These are phyloP conservation scores for Oxytropis ochrocephala DNA, from an alignment of 306 rosid genomes.

Conservation along the genomic window DNA sequence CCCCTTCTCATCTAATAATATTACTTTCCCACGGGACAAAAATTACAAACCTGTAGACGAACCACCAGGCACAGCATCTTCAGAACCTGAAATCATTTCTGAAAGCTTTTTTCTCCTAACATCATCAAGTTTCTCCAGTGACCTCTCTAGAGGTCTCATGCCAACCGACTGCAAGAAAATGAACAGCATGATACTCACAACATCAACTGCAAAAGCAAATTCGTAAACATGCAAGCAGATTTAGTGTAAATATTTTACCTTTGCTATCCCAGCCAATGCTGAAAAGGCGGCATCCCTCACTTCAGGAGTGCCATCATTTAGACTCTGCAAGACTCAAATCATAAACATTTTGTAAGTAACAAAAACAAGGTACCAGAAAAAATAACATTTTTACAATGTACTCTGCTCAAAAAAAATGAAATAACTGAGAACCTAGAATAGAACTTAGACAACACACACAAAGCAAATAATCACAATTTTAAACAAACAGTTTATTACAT, in stretches of 20 bases:
- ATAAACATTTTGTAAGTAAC: background rate
- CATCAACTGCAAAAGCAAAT: slow-evolving; percentile 3
- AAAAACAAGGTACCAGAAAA: background rate
- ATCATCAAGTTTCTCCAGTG: slow-evolving; percentile 95
- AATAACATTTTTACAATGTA: background rate
- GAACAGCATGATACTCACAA: slow-evolving; percentile 16
- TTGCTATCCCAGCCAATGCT: slow-evolving; percentile 86
- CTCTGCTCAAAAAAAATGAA: background rate
- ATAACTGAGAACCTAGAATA: background rate
- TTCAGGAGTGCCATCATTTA: slow-evolving; percentile 92
- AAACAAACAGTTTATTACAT: background rate
- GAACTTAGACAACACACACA: background rate
- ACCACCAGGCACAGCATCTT: slow-evolving; percentile 54
- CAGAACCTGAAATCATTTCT: slow-evolving; percentile 90
- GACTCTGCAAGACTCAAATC: slow-evolving; percentile 51
- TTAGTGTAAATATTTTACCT: slow-evolving; percentile 41
- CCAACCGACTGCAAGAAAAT: slow-evolving; percentile 67
- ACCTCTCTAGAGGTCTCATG: slow-evolving; percentile 94
- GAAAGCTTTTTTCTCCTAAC: slow-evolving; percentile 92
- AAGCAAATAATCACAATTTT: background rate
- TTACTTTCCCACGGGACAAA: background rate
- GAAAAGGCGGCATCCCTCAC: slow-evolving; percentile 99
- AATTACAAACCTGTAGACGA: slow-evolving; percentile 55
- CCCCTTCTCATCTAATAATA: background rate
- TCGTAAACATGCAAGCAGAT: background rate